These are phyloP conservation scores for Pythium apleroticum DNA, from an alignment of 352 stramenopile genomes.

Conservation along the genomic window DNA sequence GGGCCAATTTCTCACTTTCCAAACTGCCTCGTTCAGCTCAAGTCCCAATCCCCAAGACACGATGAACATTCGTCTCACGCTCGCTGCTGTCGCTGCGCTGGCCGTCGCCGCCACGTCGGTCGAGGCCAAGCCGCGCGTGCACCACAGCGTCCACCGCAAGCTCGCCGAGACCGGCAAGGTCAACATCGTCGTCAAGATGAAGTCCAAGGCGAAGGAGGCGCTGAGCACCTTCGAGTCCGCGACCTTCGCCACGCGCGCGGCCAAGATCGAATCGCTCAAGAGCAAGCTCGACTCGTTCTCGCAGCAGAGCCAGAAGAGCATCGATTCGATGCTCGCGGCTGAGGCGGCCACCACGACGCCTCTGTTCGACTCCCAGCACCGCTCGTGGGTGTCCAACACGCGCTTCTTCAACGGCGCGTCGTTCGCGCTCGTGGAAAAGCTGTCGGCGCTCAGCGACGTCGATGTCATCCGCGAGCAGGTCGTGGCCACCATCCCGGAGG, in stretches of 20 bases:
- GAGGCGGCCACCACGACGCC: slow-evolving; percentile 7
- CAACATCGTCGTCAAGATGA: slow-evolving; percentile 2
- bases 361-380: slow-evolving; percentile 7
- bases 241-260: background rate
- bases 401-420: slow-evolving; percentile 25
- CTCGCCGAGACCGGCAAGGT: background rate
- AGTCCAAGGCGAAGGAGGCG: background rate
- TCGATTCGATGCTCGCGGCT: slow-evolving; percentile 1
- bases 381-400: slow-evolving; percentile 28
- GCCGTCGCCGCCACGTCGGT: background rate
- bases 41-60: background rate
- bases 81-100: background rate
- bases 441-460: slow-evolving; percentile 17
- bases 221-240: background rate
- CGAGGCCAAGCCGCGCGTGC: background rate
- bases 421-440: slow-evolving; percentile 25
- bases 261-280: slow-evolving; percentile 1
- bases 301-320: slow-evolving; percentile 2
- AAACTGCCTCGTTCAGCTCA: background rate
- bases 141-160: slow-evolving; percentile 1
- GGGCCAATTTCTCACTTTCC: background rate
- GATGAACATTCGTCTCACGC: slow-evolving; percentile 1
- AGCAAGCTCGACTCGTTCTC: slow-evolving; percentile 8
- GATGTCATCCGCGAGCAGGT: slow-evolving; percentile 17
- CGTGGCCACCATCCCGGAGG: background rate